Base-by-base conservation (phyloP, 495 filamentous ascomycete species). In the Saxispiralis lemnorum region DNA sequence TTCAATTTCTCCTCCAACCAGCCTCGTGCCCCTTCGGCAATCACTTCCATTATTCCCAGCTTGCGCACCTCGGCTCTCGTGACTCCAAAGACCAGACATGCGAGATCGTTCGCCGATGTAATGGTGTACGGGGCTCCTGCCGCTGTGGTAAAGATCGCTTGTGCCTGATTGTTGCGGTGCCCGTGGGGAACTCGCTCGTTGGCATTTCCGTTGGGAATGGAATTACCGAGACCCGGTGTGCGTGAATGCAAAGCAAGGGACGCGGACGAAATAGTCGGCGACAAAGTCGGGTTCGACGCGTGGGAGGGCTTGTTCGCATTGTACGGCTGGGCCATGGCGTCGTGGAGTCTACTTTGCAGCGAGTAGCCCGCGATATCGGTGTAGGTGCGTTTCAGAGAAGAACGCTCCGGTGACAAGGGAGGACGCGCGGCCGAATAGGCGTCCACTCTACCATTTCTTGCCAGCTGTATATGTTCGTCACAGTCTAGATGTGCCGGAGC, bases 111-210 rank as follows among this genome's bases (percentile, higher is more conserved):
- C n/a, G 89, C 92, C 7, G 88, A 80, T 37, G 93, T 67, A 43
- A 97, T 94, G 2, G 88, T 96, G 82, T 85, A 97, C 4, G 89
- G 92, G 9, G 80, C 69, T 35, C 78, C 69, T 35, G 82, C 70
- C 60, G 92, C 82, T 13, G 89, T 97, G 14, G 88, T 86, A 55
- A 97, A 97, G 39, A 97, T 92, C 32, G 89, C 89, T 62, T 97
- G 92, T 21, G 86, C 81, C 7, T 86, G 87, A 7, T 80, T 79
- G 76, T 79, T 93, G 56, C 92, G 79, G 62, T 95, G 87, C 17
- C 81, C 82, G 34, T 64, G 61, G 7, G 60, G 61, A 10, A 56
- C 57, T 9, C 50, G 50, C 20, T 55, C 43, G 18, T 15, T 47
- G 20, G 43, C 43, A 11, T 46, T 43, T 21, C 54, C 43, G 18